Percentiles rank a stretch among this genome's conserved stretches.
phyloP scores from a whole-genome alignment of 2,329 filamentous ascomycete genomes.

The Aureobasidium sp. region DNA sequence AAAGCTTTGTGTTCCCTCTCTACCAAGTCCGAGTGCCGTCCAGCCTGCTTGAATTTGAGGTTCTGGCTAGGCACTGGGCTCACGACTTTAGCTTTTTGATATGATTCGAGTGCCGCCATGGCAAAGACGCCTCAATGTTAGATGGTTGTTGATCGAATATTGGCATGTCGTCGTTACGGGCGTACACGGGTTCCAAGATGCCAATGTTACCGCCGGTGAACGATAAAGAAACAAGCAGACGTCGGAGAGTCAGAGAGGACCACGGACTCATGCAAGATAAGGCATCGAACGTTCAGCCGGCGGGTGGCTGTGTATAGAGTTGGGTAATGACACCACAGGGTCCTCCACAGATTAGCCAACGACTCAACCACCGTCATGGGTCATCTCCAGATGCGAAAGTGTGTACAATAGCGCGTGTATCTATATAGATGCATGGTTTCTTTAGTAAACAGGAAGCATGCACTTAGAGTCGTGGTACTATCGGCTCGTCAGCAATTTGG shows the following conservation, averaged over 20 bases:
- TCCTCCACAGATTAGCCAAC: not conserved
- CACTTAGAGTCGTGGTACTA: no score
- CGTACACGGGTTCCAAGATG: not conserved
- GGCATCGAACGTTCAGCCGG: not conserved
- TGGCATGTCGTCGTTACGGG: not conserved
- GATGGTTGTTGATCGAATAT: not conserved
- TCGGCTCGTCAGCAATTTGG: no score
- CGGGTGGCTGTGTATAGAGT: not conserved
- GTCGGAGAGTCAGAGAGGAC: not conserved
- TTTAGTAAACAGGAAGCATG: no score
- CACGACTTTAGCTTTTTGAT: not conserved
- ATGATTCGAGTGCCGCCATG: not conserved
- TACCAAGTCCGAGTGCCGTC: not conserved
- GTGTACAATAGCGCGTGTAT: no score
- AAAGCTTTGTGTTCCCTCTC: not conserved
- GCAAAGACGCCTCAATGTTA: not conserved
- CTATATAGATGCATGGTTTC: no score
- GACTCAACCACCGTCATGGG: not conserved
- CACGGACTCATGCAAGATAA: slow-evolving; percentile 1
- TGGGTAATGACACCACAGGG: not conserved
- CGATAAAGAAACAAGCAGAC: not conserved
- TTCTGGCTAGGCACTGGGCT: not conserved
- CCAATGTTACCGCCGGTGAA: not conserved
- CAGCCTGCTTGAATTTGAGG: not conserved
- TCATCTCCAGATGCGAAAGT: no score